Evolutionary conservation across 164 flowering plant genomes (phyloP).

Genomic region (Dillenia turbinata): DNA sequence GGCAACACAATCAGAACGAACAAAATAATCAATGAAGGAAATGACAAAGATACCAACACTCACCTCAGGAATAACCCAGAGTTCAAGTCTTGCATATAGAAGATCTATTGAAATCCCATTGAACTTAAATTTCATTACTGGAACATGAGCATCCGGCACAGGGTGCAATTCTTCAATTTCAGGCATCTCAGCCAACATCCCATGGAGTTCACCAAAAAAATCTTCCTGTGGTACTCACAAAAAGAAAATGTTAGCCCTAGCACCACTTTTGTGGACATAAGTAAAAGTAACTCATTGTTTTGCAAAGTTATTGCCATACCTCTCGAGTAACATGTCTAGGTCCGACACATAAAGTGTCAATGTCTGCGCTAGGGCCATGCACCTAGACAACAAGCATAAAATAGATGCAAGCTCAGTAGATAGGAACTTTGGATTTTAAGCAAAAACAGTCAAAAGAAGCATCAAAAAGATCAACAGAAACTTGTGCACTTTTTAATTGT

Average conservation of each 20-base stretch:
- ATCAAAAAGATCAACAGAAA: no score
- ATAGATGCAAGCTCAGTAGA: no score
- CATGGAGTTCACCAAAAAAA: slow-evolving; percentile 81
- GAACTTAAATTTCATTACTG: slow-evolving; percentile 88
- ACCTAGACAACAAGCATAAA: slow-evolving; percentile 41
- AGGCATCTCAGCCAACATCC: slow-evolving; percentile 78
- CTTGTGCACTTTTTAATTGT: no score
- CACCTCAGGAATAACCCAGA: slow-evolving; percentile 94
- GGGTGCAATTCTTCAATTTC: slow-evolving; percentile 92
- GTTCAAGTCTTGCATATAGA: slow-evolving; percentile 79
- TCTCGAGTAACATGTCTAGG: slow-evolving; percentile 91
- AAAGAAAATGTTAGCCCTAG: background rate
- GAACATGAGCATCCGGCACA: slow-evolving; percentile 97
- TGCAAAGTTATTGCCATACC: slow-evolving; percentile 36
- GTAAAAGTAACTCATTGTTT: background rate
- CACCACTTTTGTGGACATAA: background rate
- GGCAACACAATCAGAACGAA: background rate
- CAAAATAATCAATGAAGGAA: background rate
- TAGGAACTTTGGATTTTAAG: no score
- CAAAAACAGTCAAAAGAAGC: no score
- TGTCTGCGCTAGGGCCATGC: slow-evolving; percentile 99
- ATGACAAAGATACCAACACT: slow-evolving; percentile 17
- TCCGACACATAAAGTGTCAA: slow-evolving; percentile 94
- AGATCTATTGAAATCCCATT: slow-evolving; percentile 90
- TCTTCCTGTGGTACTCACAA: slow-evolving; percentile 54